phyloP scores from a whole-genome alignment of 768 basidiomycete species.

The Lyophyllum decastes region DNA sequence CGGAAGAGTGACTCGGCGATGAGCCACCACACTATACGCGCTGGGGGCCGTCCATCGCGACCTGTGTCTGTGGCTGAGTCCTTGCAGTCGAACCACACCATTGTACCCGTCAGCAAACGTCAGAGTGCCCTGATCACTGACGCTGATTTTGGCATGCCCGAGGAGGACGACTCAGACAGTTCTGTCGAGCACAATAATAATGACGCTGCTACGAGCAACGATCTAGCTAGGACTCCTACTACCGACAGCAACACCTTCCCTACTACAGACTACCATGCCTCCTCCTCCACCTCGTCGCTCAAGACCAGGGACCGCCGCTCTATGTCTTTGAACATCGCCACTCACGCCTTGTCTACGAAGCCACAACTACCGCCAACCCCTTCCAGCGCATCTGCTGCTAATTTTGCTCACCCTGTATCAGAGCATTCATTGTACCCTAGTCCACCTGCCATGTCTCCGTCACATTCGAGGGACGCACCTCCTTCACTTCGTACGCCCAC shows the following conservation, averaged over 20 bases:
- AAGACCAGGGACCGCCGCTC: constrained; percentile 61
- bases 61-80: constrained; percentile 82
- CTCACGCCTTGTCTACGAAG: constrained; percentile 24
- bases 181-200: constrained; percentile 4
- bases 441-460: constrained; percentile 24
- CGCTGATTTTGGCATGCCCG: constrained; percentile 64
- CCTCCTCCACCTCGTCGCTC: constrained; percentile 48
- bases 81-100: constrained; percentile 69
- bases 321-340: constrained; percentile 58
- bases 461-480: constrained; percentile 36
- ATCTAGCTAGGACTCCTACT: constrained; percentile 5
- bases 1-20: constrained; percentile 84
- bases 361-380: constrained; percentile 24
- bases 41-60: constrained; percentile 56
- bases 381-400: constrained; percentile 29
- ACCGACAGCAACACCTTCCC: constrained; percentile 10
- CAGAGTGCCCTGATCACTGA: constrained; percentile 70
- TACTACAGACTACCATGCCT: constrained; percentile 22
- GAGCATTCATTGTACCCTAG: constrained; percentile 27
- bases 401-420: constrained; percentile 35
- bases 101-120: constrained; percentile 67
- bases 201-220: neutral
- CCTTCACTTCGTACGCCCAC: constrained; percentile 36
- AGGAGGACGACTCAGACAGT: constrained; percentile 40
- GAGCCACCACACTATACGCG: constrained; percentile 72